Percentiles rank a stretch among this genome's conserved stretches.
Evolutionary conservation across 345 rosid species (phyloP).

Genomic region (Cochlearia excelsa): DNA sequence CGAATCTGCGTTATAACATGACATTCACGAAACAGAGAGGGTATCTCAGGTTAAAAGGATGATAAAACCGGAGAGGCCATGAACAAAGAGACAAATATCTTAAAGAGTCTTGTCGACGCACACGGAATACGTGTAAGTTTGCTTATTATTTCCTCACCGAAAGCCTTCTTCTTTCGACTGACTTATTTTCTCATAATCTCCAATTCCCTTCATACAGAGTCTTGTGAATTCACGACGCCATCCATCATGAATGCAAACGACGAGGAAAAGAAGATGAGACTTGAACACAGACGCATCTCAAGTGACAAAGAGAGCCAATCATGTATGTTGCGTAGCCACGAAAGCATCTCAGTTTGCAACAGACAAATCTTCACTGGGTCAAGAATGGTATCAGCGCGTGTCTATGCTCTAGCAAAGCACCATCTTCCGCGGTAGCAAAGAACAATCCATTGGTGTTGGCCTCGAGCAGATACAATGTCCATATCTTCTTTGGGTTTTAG

Average conservation of each 20-base stretch:
- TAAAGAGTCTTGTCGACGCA: constrained; percentile 77
- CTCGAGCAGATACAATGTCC: constrained; percentile 33
- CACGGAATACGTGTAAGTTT: constrained; percentile 87
- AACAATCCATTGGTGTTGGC: constrained; percentile 65
- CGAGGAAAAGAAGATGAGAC: constrained; percentile 73
- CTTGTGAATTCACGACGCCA: constrained; percentile 89
- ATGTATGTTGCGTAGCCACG: constrained; percentile 75
- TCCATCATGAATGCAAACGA: constrained; percentile 66
- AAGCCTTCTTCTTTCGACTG: constrained; percentile 14
- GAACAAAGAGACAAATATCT: constrained; percentile 72
- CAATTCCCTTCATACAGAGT: constrained; percentile 47
- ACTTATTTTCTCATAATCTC: not conserved
- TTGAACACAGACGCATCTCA: constrained; percentile 88
- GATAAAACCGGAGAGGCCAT: too few species aligned
- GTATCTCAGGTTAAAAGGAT: too few species aligned
- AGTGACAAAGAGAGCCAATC: constrained; percentile 88
- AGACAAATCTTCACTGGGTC: constrained; percentile 40
- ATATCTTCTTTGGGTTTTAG: constrained; percentile 36
- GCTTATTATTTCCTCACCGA: not conserved
- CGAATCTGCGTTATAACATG: constrained; percentile 27
- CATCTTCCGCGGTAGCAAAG: constrained; percentile 76
- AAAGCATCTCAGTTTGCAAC: constrained; percentile 56
- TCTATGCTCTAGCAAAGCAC: constrained; percentile 72
- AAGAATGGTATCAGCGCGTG: constrained; percentile 67
- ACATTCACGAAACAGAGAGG: constrained; percentile 38